Base-by-base conservation (phyloP, 1,284 basidiomycete genomes). In the Sporisorium iseilematis-ciliati region DNA sequence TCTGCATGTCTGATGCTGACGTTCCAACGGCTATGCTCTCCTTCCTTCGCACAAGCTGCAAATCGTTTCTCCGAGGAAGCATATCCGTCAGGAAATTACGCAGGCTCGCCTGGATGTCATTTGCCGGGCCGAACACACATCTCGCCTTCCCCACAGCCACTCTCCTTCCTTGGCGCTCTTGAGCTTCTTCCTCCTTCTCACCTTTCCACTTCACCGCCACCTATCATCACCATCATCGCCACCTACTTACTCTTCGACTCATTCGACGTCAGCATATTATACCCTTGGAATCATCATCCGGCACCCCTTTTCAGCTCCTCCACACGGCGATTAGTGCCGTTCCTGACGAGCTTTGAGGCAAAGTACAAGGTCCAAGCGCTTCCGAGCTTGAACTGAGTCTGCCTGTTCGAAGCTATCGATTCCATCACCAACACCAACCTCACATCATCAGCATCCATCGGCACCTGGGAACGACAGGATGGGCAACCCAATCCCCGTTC, bases 401-500 rank as follows among this genome's bases (percentile, higher is more conserved):
- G 35, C n/a, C n/a, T n/a, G n/a, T n/a, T n/a, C n/a, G n/a, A n/a
- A 12, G 4, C 14, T 16, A 12, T 25, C 43, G 14, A 16, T 21
- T n/a, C 26, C n/a, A 18, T 20, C 29, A 10, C n/a, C 18, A 23
- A 42, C 18, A 20, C 21, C 46, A 7, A 29, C 1, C 25, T n/a
- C 25, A 14, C 11, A 31, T 18, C 18, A 26, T 42, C 48, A n/a
- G 29, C 48, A 20, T 31, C 26, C 51, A 41, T 25, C 21, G 21
- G 21, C 8, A 8, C 21, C 10, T 31, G 38, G 31, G n/a, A 3
- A 26, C 35, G 57, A 23, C 67, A 57, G 14, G 45, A 81, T 81
- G 80, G 80, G 76, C 18, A 85, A 85, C 38, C 86, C 86, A 0
- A 71, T 86, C 12, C 82, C 86, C 79, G 86, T 88, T 7, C 77